These are phyloP conservation scores for Monosporascus sp. DNA, from an alignment of 2,329 filamentous ascomycete genomes.

Conservation along the genomic window DNA sequence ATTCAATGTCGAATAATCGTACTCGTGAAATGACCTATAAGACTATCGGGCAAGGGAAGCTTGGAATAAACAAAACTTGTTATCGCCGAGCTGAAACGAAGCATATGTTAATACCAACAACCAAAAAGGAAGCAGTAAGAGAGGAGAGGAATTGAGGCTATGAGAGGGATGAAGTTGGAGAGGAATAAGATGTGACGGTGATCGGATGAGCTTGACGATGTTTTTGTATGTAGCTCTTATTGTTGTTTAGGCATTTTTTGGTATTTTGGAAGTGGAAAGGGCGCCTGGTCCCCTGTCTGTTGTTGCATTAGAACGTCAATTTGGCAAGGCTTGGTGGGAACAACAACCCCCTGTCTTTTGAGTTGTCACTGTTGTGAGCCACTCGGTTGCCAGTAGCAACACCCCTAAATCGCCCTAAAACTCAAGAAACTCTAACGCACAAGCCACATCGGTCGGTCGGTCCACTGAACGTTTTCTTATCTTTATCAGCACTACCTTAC, in stretches of 20 bases:
- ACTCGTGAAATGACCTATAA: neutral
- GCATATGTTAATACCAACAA: neutral
- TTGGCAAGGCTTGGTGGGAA: neutral
- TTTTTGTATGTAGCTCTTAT: constrained; percentile 21
- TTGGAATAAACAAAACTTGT: constrained; percentile 8
- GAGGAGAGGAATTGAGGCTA: constrained; percentile 1
- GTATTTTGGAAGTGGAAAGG: constrained; percentile 18
- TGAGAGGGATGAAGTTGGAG: constrained; percentile 1
- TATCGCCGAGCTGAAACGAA: neutral
- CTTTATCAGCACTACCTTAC: neutral
- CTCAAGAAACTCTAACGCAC: neutral
- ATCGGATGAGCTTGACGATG: constrained; percentile 12
- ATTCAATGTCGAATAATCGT: neutral
- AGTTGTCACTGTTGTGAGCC: neutral
- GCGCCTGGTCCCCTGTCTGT: constrained; percentile 7
- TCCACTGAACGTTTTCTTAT: neutral
- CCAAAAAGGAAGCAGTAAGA: neutral
- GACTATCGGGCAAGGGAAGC: neutral
- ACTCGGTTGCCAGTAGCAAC: neutral
- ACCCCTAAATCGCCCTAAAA: neutral
- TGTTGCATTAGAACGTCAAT: constrained; percentile 13
- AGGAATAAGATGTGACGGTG: constrained; percentile 5
- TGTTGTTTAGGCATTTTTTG: constrained; percentile 23
- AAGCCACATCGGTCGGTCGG: neutral
- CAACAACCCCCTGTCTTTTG: neutral